A percentile compares a stretch with the other conserved stretches of the same genome.
Conservation (phyloP, 2,329 filamentous ascomycete species). For the Phialophora tarda region DNA sequence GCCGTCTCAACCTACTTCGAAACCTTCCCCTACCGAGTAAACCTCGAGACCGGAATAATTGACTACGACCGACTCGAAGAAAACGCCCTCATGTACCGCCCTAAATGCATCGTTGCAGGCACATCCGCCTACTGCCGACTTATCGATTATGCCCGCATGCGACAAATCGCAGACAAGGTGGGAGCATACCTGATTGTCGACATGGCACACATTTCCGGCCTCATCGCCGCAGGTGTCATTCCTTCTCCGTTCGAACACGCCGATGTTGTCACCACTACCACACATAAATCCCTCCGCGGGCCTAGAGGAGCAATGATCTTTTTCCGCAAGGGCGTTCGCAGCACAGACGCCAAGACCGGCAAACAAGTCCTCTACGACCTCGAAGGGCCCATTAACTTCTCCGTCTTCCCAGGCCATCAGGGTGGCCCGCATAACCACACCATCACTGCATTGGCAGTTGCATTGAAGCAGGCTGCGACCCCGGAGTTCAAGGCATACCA, state of each 20-base stretch:
- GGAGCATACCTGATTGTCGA: slow-evolving; percentile 95
- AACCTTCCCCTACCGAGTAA: slow-evolving; percentile 93
- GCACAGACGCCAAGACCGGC: slow-evolving; percentile 85
- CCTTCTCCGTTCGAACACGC: slow-evolving; percentile 90
- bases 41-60: slow-evolving; percentile 81
- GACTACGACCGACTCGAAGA: slow-evolving; percentile 94
- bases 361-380: slow-evolving; percentile 91
- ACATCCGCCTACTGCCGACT: slow-evolving; percentile 98
- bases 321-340: slow-evolving; percentile 95
- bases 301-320: slow-evolving; percentile 99
- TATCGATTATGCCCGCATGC: slow-evolving; percentile 96
- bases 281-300: slow-evolving; percentile 97
- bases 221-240: slow-evolving; percentile 91
- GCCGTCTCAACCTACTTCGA: slow-evolving; percentile 99
- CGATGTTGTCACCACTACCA: slow-evolving; percentile 97
- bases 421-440: slow-evolving; percentile 99
- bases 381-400: slow-evolving; percentile 96
- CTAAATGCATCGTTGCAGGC: slow-evolving; percentile 94
- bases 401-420: slow-evolving; percentile 98
- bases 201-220: slow-evolving; percentile 98
- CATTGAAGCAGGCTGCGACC: slow-evolving; percentile 88
- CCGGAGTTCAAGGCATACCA: slow-evolving; percentile 95
- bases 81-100: slow-evolving; percentile 88
- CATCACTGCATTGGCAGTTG: slow-evolving; percentile 94
- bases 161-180: slow-evolving; percentile 89